Conservation (phyloP, 192 early-diverging fungal species). For the Coemansia sp. region DNA sequence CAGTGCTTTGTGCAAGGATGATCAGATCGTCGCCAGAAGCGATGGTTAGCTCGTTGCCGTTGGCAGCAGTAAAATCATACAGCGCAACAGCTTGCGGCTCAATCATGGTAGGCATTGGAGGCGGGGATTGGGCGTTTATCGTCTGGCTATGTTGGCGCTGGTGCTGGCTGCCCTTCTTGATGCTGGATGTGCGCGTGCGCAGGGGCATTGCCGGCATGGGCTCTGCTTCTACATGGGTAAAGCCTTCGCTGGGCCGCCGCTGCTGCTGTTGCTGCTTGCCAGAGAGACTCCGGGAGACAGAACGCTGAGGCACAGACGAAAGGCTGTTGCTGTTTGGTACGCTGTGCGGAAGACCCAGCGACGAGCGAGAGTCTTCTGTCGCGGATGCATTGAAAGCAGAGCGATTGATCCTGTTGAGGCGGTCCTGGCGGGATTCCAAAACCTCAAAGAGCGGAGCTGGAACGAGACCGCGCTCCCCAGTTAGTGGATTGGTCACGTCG, state of each 20-base stretch:
- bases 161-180: constrained; percentile 32
- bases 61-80: constrained; percentile 73
- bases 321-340: constrained; percentile 15
- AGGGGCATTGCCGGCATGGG: constrained; percentile 24
- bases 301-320: constrained; percentile 1
- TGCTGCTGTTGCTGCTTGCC: constrained; percentile 26
- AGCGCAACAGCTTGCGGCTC: constrained; percentile 71
- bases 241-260: constrained; percentile 34
- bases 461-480: constrained; percentile 69
- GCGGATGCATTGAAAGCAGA: constrained; percentile 43
- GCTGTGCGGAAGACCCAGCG: constrained; percentile 39
- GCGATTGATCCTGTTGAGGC: constrained; percentile 52
- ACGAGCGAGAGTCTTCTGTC: constrained; percentile 17
- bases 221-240: constrained; percentile 10
- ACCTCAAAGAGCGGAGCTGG: constrained; percentile 75
- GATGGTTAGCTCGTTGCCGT: constrained; percentile 71
- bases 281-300: constrained; percentile 19
- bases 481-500: constrained; percentile 74
- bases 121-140: constrained; percentile 11
- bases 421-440: constrained; percentile 56
- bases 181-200: constrained; percentile 53
- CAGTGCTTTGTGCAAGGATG: constrained; percentile 76
- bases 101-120: constrained; percentile 18
- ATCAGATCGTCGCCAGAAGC: constrained; percentile 72
- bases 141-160: constrained; percentile 21